Evolutionary conservation across 345 rosid genomes (phyloP).

Genomic region (Moricandia arvensis): DNA sequence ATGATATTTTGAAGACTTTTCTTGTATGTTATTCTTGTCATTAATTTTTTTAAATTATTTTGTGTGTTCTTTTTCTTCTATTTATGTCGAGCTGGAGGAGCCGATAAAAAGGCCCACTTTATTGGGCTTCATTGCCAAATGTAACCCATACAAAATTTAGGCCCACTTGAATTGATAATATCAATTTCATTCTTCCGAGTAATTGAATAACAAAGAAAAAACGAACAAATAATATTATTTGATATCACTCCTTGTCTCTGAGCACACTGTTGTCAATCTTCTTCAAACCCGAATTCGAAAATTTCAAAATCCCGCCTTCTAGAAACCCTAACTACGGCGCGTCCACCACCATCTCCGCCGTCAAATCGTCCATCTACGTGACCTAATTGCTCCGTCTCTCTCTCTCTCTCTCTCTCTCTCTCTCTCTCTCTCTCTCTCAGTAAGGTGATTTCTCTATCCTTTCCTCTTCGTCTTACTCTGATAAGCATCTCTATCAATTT

Average conservation of each 20-base stretch:
- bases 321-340: slow-evolving; percentile 27
- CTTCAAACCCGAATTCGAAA: slow-evolving; percentile 15
- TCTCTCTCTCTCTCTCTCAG: not conserved
- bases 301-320: slow-evolving; percentile 36
- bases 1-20: no score
- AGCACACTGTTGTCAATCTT: slow-evolving; percentile 12
- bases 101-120: no score
- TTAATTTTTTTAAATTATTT: no score
- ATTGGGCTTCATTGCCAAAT: no score
- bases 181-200: not conserved
- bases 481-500: slow-evolving; percentile 1
- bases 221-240: no score
- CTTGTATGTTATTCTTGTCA: no score
- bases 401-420: no score
- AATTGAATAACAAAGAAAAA: not conserved
- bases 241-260: not conserved
- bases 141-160: no score
- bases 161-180: no score
- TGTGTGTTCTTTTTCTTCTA: no score
- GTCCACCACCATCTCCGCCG: not conserved
- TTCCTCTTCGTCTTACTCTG: not conserved
- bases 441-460: slow-evolving; percentile 4
- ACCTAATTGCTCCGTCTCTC: slow-evolving; percentile 6
- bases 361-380: not conserved
- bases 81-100: no score